Evolutionary conservation across 2,329 filamentous ascomycete species (phyloP).

Genomic region (Epichloe coenophiala): DNA sequence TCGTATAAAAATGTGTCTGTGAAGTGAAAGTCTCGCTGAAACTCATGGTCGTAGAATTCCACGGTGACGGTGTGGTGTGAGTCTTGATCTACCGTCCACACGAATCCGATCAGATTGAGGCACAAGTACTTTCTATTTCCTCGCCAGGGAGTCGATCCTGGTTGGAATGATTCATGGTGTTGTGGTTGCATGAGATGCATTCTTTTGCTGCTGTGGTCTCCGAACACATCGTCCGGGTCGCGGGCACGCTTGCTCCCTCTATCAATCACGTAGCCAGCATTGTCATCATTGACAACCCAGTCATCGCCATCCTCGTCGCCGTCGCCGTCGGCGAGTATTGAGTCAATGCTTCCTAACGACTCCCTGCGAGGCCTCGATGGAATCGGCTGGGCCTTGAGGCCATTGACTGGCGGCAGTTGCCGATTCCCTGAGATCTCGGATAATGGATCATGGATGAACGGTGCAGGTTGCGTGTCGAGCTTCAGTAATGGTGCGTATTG

Average conservation of each 20-base stretch:
- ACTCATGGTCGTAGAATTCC: conserved; percentile 92
- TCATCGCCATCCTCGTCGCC: conserved; percentile 53
- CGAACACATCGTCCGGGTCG: conserved; percentile 37
- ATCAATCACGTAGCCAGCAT: conserved; percentile 68
- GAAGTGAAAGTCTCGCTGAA: conserved; percentile 90
- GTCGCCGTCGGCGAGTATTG: conserved; percentile 54
- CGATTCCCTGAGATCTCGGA: conserved; percentile 55
- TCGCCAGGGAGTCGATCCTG: conserved; percentile 89
- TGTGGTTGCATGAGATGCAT: conserved; percentile 42
- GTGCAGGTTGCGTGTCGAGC: conserved; percentile 56
- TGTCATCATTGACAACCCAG: conserved; percentile 92
- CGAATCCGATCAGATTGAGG: conserved; percentile 83
- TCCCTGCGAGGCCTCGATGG: conserved; percentile 41
- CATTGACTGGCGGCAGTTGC: conserved; percentile 37
- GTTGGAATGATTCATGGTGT: conserved; percentile 78
- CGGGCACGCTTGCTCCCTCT: conserved; percentile 33
- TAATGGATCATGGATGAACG: conserved; percentile 72
- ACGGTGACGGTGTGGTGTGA: conserved; percentile 88
- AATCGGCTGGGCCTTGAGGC: conserved; percentile 32
- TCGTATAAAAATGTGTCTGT: conserved; percentile 94
- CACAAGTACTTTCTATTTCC: conserved; percentile 89
- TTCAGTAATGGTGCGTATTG: conserved; percentile 45
- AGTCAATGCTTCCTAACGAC: conserved; percentile 68
- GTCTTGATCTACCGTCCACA: conserved; percentile 96
- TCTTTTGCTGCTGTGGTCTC: conserved; percentile 34